These are phyloP conservation scores for Tricholoma flavovirens DNA, from an alignment of 768 basidiomycete species.

Conservation along the genomic window DNA sequence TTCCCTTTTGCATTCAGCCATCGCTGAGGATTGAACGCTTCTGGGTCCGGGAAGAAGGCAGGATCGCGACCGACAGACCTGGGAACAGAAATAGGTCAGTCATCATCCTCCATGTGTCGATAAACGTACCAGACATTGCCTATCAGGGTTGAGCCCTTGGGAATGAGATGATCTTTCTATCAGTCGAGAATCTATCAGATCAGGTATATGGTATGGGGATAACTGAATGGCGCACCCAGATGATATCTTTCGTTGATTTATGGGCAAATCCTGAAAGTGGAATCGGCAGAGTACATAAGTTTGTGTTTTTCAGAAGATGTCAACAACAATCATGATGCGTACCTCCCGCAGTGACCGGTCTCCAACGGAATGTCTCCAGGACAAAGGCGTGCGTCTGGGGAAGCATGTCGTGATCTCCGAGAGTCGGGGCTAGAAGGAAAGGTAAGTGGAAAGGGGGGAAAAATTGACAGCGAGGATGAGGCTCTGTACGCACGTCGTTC, in stretches of 20 bases:
- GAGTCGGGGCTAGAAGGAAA: conserved; percentile 30
- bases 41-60: conserved; percentile 51
- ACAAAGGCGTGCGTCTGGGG: conserved; percentile 46
- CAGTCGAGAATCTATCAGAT: background rate
- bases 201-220: conserved; percentile 22
- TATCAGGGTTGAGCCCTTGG: conserved; percentile 51
- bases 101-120: too few relatives aligned
- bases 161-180: conserved; percentile 40
- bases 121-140: conserved; percentile 52
- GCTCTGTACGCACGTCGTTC: conserved; percentile 30
- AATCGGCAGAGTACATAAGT: too few relatives aligned
- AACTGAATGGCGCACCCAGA: conserved; percentile 48
- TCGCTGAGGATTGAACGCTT: conserved; percentile 51
- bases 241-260: conserved; percentile 56
- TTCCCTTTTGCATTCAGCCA: conserved; percentile 44
- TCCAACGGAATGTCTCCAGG: conserved; percentile 45
- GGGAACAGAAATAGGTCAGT: too few relatives aligned
- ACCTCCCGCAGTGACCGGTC: conserved; percentile 46
- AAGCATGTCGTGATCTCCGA: conserved; percentile 35
- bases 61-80: conserved; percentile 56
- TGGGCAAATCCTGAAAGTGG: conserved; percentile 62
- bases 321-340: conserved; percentile 1
- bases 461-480: too few relatives aligned
- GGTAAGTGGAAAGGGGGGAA: too few relatives aligned
- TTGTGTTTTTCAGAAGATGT: too few relatives aligned